Percentiles rank a stretch among this genome's conserved stretches.
Conservation (phyloP, 441 rosid species). For the Bruguiera hainesii region DNA sequence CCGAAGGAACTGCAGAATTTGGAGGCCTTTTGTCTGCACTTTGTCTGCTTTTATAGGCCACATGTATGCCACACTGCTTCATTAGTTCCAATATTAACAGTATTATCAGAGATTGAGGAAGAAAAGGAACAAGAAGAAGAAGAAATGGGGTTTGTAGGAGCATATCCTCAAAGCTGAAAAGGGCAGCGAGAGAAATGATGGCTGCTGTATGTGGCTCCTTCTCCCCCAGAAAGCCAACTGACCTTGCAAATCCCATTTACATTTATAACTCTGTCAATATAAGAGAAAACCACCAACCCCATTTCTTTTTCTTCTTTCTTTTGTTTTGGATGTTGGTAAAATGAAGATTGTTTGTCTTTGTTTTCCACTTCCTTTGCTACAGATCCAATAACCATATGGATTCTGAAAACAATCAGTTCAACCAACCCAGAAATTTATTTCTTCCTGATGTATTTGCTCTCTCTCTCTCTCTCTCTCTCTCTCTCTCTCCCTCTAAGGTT, state of each 20-base stretch:
- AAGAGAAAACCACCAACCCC: constrained; percentile 15
- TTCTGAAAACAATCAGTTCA: background rate
- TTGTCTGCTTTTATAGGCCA: constrained; percentile 13
- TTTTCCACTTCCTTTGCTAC: too few species aligned
- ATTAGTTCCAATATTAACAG: background rate
- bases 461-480: background rate
- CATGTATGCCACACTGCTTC: background rate
- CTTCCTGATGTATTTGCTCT: background rate
- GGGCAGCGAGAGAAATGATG: constrained; percentile 54
- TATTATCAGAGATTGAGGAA: background rate
- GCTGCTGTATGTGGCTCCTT: constrained; percentile 64
- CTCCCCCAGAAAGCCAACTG: constrained; percentile 28
- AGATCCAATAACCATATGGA: background rate
- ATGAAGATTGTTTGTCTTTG: background rate
- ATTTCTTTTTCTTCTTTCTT: background rate
- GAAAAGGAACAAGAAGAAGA: background rate
- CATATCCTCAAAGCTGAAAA: constrained; percentile 48
- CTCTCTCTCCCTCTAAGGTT: background rate
- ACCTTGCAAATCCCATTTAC: constrained; percentile 25
- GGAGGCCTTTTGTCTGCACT: constrained; percentile 5
- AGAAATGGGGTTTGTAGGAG: constrained; percentile 41
- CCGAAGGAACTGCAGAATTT: constrained; percentile 24
- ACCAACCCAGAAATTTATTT: background rate
- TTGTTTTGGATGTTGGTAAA: background rate
- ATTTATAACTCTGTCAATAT: constrained; percentile 22